Conservation (phyloP, 352 stramenopile species). For the Labyrinthula sp. region DNA sequence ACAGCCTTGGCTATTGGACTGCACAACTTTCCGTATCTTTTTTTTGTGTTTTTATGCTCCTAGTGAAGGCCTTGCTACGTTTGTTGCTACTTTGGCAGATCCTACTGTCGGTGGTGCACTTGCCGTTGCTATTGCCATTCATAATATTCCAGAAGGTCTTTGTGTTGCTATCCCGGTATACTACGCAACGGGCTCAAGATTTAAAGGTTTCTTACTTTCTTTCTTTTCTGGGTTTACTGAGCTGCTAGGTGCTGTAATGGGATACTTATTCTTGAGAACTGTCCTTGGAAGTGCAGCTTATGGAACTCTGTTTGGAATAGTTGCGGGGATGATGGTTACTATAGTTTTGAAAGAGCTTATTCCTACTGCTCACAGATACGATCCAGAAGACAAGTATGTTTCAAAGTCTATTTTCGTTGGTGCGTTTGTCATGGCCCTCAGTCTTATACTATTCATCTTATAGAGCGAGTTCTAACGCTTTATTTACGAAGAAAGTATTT, state of each 20-base stretch:
- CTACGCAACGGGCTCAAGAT: slow-evolving; percentile 75
- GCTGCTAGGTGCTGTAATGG: slow-evolving; percentile 62
- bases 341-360: slow-evolving; percentile 71
- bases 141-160: slow-evolving; percentile 88
- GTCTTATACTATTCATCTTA: slow-evolving; percentile 17
- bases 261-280: slow-evolving; percentile 54
- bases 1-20: slow-evolving; percentile 70
- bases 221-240: slow-evolving; percentile 60
- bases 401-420: slow-evolving; percentile 8
- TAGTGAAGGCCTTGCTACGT: slow-evolving; percentile 81
- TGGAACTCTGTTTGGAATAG: slow-evolving; percentile 64
- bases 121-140: slow-evolving; percentile 73
- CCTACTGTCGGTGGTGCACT: slow-evolving; percentile 63
- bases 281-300: slow-evolving; percentile 40
- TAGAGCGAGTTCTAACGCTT: too few relatives aligned
- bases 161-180: slow-evolving; percentile 83
- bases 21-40: slow-evolving; percentile 82
- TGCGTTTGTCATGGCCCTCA: slow-evolving; percentile 23
- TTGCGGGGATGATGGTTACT: slow-evolving; percentile 74
- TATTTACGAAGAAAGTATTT: too few relatives aligned
- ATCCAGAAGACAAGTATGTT: slow-evolving; percentile 7
- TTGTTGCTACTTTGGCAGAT: slow-evolving; percentile 64
- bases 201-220: slow-evolving; percentile 76
- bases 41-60: too few relatives aligned
- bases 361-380: slow-evolving; percentile 43